These are phyloP conservation scores for Trichoderma sp. DNA, from an alignment of 2,329 filamentous ascomycete species.

Conservation along the genomic window DNA sequence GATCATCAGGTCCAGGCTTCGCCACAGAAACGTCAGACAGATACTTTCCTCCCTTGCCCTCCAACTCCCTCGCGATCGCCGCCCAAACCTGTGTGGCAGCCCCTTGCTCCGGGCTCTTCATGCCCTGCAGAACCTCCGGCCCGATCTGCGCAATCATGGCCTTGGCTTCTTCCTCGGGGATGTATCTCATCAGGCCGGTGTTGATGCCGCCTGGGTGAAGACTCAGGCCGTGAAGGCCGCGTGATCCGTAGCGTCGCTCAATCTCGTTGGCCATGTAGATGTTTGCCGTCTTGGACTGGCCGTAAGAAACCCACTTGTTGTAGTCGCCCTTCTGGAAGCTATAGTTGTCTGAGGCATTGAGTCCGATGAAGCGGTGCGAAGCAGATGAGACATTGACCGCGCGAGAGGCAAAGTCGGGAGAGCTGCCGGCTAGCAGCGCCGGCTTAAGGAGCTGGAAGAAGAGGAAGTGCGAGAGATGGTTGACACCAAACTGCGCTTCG, in stretches of 20 bases:
- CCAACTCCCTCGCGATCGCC: constrained; percentile 39
- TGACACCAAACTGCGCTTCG: constrained; percentile 28
- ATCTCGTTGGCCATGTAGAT: constrained; percentile 49
- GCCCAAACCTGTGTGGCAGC: constrained; percentile 48
- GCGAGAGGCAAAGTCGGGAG: constrained; percentile 4
- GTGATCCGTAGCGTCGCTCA: constrained; percentile 43
- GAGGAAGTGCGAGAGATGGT: constrained; percentile 30
- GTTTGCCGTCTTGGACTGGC: constrained; percentile 48
- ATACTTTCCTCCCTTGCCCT: constrained; percentile 47
- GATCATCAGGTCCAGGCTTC: constrained; percentile 9
- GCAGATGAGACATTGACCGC: constrained; percentile 11
- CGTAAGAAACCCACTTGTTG: constrained; percentile 40
- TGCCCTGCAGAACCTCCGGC: not conserved
- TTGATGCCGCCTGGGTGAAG: constrained; percentile 44
- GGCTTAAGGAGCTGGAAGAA: constrained; percentile 29
- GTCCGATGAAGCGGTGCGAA: not conserved
- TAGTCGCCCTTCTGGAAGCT: constrained; percentile 24
- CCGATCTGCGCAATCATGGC: not conserved
- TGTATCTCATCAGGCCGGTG: not conserved
- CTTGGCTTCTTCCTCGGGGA: not conserved
- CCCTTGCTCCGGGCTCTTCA: constrained; percentile 35
- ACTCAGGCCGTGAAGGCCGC: constrained; percentile 38
- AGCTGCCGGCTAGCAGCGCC: not conserved
- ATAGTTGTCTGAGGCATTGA: constrained; percentile 19
- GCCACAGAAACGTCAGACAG: constrained; percentile 41